phyloP scores from a whole-genome alignment of 306 rosid species.

The Ammopiptanthus mongolicus region DNA sequence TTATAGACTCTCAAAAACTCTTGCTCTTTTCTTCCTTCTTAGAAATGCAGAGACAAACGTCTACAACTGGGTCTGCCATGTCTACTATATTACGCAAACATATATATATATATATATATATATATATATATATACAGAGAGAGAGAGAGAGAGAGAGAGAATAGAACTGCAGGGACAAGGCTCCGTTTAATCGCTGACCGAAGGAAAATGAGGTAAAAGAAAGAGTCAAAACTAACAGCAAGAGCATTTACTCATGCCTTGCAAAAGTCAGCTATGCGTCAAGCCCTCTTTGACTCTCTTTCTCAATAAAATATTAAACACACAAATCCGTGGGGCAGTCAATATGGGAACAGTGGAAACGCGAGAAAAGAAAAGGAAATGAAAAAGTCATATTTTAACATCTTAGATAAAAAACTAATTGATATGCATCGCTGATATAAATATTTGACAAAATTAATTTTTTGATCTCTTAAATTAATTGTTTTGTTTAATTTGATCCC shows the following conservation, averaged over 20 bases:
- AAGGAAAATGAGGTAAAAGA: slow-evolving; percentile 15
- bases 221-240: slow-evolving; percentile 44
- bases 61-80: slow-evolving; percentile 32
- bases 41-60: slow-evolving; percentile 32
- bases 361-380: not conserved
- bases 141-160: no score
- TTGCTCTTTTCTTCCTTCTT: not conserved
- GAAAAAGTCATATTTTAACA: no score
- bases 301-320: not conserved
- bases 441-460: no score
- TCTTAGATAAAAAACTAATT: no score
- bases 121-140: slow-evolving; percentile 15
- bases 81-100: not conserved
- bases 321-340: slow-evolving; percentile 1
- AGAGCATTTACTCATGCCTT: slow-evolving; percentile 47
- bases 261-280: slow-evolving; percentile 38
- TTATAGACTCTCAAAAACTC: not conserved
- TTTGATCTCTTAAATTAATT: no score
- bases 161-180: not conserved
- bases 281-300: not conserved
- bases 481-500: no score
- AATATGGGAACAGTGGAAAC: slow-evolving; percentile 9
- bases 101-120: no score
- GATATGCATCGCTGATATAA: no score
- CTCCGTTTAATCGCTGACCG: slow-evolving; percentile 16